Percentiles rank a stretch among this genome's conserved stretches.
Evolutionary conservation across 306 rosid genomes (phyloP).

Genomic region (Vicia faba): DNA sequence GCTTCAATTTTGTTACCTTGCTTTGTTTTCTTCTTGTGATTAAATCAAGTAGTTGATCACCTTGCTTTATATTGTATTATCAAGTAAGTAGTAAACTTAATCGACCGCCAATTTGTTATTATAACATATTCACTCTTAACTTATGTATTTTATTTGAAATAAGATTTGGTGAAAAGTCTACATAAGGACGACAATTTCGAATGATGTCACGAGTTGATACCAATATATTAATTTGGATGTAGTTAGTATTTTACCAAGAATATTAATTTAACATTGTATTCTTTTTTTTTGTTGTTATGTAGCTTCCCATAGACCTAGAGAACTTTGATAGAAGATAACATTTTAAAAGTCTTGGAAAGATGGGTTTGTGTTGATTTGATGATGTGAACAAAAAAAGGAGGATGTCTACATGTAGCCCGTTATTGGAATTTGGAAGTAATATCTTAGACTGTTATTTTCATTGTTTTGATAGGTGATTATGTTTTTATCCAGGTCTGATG

Average conservation of each 20-base stretch:
- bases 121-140: too few relatives aligned
- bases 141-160: too few relatives aligned
- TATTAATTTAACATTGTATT: conserved; percentile 30
- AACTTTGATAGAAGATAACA: conserved; percentile 89
- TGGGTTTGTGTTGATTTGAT: conserved; percentile 19
- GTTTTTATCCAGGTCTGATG: conserved; percentile 89
- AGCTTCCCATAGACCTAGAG: conserved; percentile 90
- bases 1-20: too few relatives aligned
- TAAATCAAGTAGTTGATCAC: too few relatives aligned
- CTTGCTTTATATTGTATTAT: too few relatives aligned
- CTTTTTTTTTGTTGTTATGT: conserved; percentile 45
- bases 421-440: conserved; percentile 23
- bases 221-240: conserved; percentile 25
- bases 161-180: too few relatives aligned
- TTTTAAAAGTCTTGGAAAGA: conserved; percentile 92
- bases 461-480: conserved; percentile 69
- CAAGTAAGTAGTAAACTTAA: too few relatives aligned
- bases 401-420: not conserved
- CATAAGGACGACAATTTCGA: too few relatives aligned
- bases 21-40: too few relatives aligned
- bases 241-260: not conserved
- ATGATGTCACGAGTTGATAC: conserved; percentile 58
- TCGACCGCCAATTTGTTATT: too few relatives aligned
- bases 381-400: not conserved
- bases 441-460: conserved; percentile 23